Conservation (phyloP, 2,329 filamentous ascomycete species). For the Stagonosporopsis rhizophila region DNA sequence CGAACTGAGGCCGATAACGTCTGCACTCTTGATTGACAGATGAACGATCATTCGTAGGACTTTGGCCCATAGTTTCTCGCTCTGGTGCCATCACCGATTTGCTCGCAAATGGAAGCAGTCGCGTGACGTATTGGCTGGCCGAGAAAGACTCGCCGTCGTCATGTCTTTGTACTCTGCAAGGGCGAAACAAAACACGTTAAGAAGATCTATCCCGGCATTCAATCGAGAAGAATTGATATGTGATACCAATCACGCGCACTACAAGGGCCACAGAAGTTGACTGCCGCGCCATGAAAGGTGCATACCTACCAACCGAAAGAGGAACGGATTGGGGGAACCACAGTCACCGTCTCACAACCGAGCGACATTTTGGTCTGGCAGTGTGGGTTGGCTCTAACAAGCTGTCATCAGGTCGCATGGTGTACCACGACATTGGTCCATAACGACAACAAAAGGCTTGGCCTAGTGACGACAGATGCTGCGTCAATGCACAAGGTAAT, state of each 20-base stretch:
- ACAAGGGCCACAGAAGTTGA: neutral
- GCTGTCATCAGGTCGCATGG: conserved; percentile 3
- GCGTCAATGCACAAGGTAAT: neutral
- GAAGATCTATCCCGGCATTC: neutral
- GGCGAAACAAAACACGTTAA: neutral
- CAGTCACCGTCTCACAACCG: neutral
- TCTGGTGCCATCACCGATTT: too few species aligned
- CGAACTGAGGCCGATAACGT: too few species aligned
- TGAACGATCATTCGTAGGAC: too few species aligned
- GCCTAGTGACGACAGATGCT: neutral
- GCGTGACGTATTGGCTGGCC: too few species aligned
- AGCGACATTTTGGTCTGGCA: neutral
- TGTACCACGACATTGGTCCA: neutral
- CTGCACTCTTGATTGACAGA: too few species aligned
- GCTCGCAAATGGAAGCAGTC: too few species aligned
- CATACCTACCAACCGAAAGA: neutral
- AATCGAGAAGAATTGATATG: too few species aligned
- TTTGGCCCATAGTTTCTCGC: too few species aligned
- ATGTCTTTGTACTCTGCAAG: too few species aligned
- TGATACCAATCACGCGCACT: neutral
- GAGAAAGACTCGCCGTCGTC: too few species aligned
- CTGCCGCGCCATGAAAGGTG: neutral
- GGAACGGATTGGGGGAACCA: neutral
- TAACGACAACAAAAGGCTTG: neutral
- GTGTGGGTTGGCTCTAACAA: neutral